Conservation (phyloP, 495 filamentous ascomycete genomes). For the Aspergillus ostianus region DNA sequence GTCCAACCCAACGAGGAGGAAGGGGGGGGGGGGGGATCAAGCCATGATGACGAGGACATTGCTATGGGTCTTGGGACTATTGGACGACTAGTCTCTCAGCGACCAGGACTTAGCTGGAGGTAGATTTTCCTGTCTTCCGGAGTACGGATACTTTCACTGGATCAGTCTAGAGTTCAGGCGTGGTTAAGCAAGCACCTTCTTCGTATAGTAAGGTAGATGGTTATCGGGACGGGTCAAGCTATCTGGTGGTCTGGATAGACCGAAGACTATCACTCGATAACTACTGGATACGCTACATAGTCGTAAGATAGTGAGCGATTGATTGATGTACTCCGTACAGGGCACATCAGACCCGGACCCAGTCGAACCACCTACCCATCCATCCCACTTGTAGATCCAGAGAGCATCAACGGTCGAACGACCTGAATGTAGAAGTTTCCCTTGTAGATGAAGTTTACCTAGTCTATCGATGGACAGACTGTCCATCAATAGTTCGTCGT, state of each 20-base stretch:
- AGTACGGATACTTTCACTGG: no score
- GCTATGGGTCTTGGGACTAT: not conserved
- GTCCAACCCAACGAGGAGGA: not conserved
- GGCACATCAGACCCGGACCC: not conserved
- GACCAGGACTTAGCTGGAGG: no score
- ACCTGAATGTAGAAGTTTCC: not conserved
- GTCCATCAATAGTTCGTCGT: not conserved
- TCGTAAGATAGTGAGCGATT: no score
- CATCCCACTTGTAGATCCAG: not conserved
- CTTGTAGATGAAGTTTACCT: not conserved
- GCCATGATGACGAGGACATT: not conserved
- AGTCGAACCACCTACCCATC: not conserved
- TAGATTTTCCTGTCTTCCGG: no score
- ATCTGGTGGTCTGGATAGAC: no score
- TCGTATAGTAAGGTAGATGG: no score
- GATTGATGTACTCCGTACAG: no score
- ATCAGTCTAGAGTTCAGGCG: no score
- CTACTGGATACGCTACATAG: no score
- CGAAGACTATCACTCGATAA: no score
- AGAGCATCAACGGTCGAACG: not conserved
- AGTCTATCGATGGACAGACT: not conserved
- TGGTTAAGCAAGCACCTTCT: no score
- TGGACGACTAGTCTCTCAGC: not conserved
- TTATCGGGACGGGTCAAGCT: no score
- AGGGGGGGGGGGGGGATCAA: not conserved